Percentiles rank a stretch among this genome's conserved stretches.
Evolutionary conservation across 805 yeast genomes (phyloP).

Genomic region (Blastobotrys parvus): DNA sequence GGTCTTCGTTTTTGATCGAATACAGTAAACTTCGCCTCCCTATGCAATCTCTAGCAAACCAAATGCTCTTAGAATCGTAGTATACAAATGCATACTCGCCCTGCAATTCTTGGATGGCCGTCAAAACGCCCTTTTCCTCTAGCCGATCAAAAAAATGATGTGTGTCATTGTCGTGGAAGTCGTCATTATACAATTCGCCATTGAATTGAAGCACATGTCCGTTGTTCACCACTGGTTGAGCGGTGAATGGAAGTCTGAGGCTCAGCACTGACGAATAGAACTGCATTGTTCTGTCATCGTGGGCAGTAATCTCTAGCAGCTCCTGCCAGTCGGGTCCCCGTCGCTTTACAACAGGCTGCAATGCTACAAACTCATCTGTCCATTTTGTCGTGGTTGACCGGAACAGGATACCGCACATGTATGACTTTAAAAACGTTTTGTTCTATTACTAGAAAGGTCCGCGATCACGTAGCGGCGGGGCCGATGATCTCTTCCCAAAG

Average conservation of each 20-base stretch:
- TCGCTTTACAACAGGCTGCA: background rate
- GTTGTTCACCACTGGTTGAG: conserved; percentile 51
- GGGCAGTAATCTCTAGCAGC: background rate
- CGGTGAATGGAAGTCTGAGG: conserved; percentile 65
- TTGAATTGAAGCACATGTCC: conserved; percentile 61
- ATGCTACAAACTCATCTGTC: background rate
- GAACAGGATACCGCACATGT: conserved; percentile 5
- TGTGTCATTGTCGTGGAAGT: conserved; percentile 53
- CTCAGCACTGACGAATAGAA: conserved; percentile 69
- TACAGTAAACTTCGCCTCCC: conserved; percentile 76
- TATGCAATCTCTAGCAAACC: conserved; percentile 75
- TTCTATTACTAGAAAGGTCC: no score
- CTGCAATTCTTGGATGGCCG: conserved; percentile 38
- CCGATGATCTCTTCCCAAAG: no score
- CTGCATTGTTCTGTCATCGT: background rate
- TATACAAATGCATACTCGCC: conserved; percentile 79
- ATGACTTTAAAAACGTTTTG: no score
- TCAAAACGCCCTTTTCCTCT: conserved; percentile 29
- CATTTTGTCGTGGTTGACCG: background rate
- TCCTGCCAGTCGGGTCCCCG: background rate
- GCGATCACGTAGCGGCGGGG: no score
- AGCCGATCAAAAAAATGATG: conserved; percentile 39
- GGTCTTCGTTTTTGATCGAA: conserved; percentile 24
- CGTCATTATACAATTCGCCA: conserved; percentile 75
- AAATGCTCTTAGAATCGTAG: conserved; percentile 36